Evolutionary conservation across 2,329 filamentous ascomycete species (phyloP).

Genomic region (Epichloe bromicola): DNA sequence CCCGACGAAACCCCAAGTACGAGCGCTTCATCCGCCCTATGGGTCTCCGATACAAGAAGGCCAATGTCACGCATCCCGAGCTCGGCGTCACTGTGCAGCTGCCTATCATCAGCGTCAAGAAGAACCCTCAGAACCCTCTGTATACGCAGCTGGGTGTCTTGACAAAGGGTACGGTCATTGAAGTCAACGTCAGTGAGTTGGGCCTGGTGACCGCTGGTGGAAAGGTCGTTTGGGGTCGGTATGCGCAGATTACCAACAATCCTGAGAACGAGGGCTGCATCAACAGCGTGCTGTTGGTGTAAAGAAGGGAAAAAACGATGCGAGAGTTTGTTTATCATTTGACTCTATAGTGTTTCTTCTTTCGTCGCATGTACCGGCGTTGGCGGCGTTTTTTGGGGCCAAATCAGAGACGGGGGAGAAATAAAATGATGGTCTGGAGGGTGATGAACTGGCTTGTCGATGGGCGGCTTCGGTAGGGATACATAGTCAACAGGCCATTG

Average conservation of each 20-base stretch:
- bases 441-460: neutral
- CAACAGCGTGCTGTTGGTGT: constrained; percentile 26
- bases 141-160: constrained; percentile 89
- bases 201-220: constrained; percentile 83
- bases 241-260: constrained; percentile 42
- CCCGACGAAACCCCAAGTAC: constrained; percentile 71
- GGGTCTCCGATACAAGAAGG: constrained; percentile 38
- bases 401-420: neutral
- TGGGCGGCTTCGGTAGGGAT: neutral
- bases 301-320: neutral
- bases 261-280: constrained; percentile 34
- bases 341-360: neutral
- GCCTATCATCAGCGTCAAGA: constrained; percentile 56
- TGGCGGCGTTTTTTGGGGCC: constrained; percentile 10
- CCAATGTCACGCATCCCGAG: constrained; percentile 56
- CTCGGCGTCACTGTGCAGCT: constrained; percentile 80
- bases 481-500: neutral
- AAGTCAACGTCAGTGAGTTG: constrained; percentile 87
- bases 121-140: constrained; percentile 67
- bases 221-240: constrained; percentile 87
- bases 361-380: constrained; percentile 16
- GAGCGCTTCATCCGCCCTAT: constrained; percentile 42
- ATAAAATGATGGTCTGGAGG: neutral
- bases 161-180: constrained; percentile 66
- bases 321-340: too few relatives aligned